Evolutionary conservation across 1,139 yeast genomes (phyloP).

Genomic region (Pichia sp.): DNA sequence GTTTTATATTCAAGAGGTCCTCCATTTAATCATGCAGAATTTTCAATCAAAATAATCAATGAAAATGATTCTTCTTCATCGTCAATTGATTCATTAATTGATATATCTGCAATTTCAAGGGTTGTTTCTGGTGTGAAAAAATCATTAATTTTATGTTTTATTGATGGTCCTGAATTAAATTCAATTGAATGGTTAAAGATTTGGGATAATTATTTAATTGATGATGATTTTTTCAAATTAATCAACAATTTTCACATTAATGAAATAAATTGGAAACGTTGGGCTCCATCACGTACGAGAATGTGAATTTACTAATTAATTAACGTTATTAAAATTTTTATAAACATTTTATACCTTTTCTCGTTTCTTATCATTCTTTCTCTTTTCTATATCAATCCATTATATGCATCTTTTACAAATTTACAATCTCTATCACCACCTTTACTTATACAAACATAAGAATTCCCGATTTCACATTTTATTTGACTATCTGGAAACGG

Average conservation of each 20-base stretch:
- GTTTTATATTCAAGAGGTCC: slow-evolving; percentile 86
- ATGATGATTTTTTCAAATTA: slow-evolving; percentile 22
- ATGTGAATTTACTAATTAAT: slow-evolving; percentile 32
- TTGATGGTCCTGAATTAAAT: slow-evolving; percentile 42
- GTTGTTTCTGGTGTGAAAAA: slow-evolving; percentile 87
- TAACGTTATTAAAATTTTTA: background rate
- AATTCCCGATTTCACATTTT: slow-evolving; percentile 56
- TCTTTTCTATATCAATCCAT: slow-evolving; percentile 31
- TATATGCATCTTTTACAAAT: slow-evolving; percentile 53
- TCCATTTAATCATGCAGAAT: slow-evolving; percentile 91
- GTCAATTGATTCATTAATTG: slow-evolving; percentile 44
- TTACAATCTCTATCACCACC: slow-evolving; percentile 63
- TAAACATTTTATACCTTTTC: background rate
- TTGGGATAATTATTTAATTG: slow-evolving; percentile 26
- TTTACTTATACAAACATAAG: slow-evolving; percentile 68
- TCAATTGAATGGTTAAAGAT: slow-evolving; percentile 23
- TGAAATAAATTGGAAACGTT: slow-evolving; percentile 66
- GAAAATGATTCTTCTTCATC: slow-evolving; percentile 3
- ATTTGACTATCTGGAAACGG: slow-evolving; percentile 80
- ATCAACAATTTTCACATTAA: slow-evolving; percentile 32
- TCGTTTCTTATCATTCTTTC: slow-evolving; percentile 14
- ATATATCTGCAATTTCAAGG: slow-evolving; percentile 62
- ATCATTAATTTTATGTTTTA: slow-evolving; percentile 62
- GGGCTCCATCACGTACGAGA: slow-evolving; percentile 81
- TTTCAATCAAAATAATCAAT: slow-evolving; percentile 36